These are phyloP conservation scores for Tausonia pullulans DNA, from an alignment of 1,284 basidiomycete species.

Conservation along the genomic window DNA sequence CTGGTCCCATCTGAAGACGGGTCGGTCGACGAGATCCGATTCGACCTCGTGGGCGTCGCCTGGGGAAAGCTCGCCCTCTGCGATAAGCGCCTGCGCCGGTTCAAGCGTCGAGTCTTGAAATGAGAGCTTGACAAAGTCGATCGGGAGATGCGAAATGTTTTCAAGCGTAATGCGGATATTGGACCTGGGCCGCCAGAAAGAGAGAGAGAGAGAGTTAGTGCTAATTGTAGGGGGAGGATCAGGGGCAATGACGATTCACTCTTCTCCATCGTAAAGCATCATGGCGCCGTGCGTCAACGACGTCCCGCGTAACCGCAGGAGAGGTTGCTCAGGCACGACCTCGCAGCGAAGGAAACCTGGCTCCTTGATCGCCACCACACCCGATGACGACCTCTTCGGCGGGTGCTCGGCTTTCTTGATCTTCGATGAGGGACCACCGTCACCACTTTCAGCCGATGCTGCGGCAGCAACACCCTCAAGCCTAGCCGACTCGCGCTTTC, in stretches of 20 bases:
- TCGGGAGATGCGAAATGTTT: conserved; percentile 67
- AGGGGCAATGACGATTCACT: conserved; percentile 39
- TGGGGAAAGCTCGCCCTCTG: conserved; percentile 65
- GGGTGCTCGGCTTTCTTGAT: neutral
- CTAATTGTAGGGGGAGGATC: neutral
- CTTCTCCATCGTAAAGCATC: conserved; percentile 89
- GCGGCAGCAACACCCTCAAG: neutral
- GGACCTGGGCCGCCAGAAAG: conserved; percentile 42
- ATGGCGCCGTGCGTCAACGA: conserved; percentile 79
- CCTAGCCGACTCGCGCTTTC: conserved; percentile 29
- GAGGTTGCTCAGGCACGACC: conserved; percentile 74
- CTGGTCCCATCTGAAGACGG: conserved; percentile 67
- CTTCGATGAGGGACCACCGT: neutral
- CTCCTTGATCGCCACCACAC: neutral
- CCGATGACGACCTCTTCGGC: no score
- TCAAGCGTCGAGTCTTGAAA: conserved; percentile 81
- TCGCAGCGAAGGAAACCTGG: conserved; percentile 39
- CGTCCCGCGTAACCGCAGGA: conserved; percentile 71
- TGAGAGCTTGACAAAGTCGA: conserved; percentile 72
- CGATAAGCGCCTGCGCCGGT: conserved; percentile 59
- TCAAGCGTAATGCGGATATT: conserved; percentile 72
- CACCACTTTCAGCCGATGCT: neutral
- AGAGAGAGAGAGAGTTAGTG: conserved; percentile 13
- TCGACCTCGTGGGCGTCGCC: conserved; percentile 87
- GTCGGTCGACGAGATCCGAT: conserved; percentile 61